phyloP scores from a whole-genome alignment of 1,139 yeast species.

The Ogataea hybrid region DNA sequence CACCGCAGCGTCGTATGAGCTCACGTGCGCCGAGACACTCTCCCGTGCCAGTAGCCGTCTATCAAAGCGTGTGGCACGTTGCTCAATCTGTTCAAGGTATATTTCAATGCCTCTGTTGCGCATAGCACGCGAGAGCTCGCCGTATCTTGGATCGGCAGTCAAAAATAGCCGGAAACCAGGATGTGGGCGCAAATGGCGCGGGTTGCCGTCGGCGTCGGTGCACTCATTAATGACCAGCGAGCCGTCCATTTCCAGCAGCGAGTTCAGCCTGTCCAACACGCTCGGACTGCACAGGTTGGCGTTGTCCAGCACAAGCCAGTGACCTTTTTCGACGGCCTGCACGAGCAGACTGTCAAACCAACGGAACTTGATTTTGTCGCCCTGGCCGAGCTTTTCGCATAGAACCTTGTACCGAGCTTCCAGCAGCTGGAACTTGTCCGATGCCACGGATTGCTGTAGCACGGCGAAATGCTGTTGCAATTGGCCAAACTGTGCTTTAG shows the following conservation, averaged over 20 bases:
- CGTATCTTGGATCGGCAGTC: slow-evolving; percentile 89
- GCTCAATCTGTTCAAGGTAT: slow-evolving; percentile 51
- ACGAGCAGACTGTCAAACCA: slow-evolving; percentile 98
- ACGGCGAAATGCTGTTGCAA: slow-evolving; percentile 31
- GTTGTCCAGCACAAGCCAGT: slow-evolving; percentile 92
- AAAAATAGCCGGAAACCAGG: slow-evolving; percentile 81
- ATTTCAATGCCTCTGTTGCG: slow-evolving; percentile 94
- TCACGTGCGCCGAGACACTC: slow-evolving; percentile 9
- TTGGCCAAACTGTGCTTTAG: slow-evolving; percentile 13
- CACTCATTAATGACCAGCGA: slow-evolving; percentile 85
- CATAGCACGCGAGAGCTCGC: slow-evolving; percentile 97
- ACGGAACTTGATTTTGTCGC: slow-evolving; percentile 64
- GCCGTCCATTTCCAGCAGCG: slow-evolving; percentile 85
- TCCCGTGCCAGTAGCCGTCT: slow-evolving; percentile 18
- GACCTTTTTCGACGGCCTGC: slow-evolving; percentile 85
- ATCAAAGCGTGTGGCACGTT: slow-evolving; percentile 58
- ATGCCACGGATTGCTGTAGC: slow-evolving; percentile 30
- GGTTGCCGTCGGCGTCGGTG: slow-evolving; percentile 74
- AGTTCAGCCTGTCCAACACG: slow-evolving; percentile 89
- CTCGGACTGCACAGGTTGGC: slow-evolving; percentile 96
- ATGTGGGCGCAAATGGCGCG: slow-evolving; percentile 78
- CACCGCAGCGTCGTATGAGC: slow-evolving; percentile 20
- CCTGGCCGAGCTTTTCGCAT: slow-evolving; percentile 23
- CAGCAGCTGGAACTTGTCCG: slow-evolving; percentile 29
- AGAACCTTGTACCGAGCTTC: slow-evolving; percentile 22